These are phyloP conservation scores for Monilinia laxa DNA, from an alignment of 2,329 filamentous ascomycete genomes.

Conservation along the genomic window DNA sequence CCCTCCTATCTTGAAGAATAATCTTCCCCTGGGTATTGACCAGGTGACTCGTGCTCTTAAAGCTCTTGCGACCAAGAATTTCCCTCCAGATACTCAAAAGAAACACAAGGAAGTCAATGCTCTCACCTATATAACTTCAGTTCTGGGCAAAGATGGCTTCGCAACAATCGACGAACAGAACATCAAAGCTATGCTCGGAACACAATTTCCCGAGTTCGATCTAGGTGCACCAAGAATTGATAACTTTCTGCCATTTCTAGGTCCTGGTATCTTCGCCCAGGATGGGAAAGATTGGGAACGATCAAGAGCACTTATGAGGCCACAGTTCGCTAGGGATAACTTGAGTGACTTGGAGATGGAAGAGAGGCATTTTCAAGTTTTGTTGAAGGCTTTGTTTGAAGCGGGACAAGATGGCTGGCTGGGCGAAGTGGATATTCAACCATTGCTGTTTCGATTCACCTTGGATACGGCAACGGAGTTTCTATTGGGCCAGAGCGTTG, in stretches of 20 bases:
- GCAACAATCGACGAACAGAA: constrained; percentile 46
- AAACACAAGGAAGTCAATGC: constrained; percentile 40
- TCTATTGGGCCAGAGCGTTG: constrained; percentile 58
- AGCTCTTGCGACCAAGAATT: constrained; percentile 31
- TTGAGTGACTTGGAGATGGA: constrained; percentile 68
- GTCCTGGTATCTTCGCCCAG: constrained; percentile 39
- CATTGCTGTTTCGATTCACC: constrained; percentile 59
- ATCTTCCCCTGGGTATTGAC: constrained; percentile 36
- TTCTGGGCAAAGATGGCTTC: constrained; percentile 29
- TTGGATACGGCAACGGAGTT: constrained; percentile 54
- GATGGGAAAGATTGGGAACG: constrained; percentile 39
- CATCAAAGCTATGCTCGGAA: constrained; percentile 55
- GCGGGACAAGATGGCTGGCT: constrained; percentile 48
- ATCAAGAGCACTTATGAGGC: constrained; percentile 50
- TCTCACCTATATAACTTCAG: constrained; percentile 33
- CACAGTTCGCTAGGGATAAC: constrained; percentile 55
- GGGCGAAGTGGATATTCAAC: constrained; percentile 58
- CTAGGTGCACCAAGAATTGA: constrained; percentile 54
- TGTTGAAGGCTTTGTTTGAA: constrained; percentile 58
- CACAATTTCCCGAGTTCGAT: constrained; percentile 53
- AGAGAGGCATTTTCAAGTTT: constrained; percentile 63
- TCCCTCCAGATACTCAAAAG: constrained; percentile 38
- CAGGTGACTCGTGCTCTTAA: constrained; percentile 32
- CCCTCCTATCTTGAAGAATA: constrained; percentile 30
- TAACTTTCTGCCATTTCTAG: constrained; percentile 46